A percentile compares a stretch with the other conserved stretches of the same genome.
Evolutionary conservation across 345 rosid species (phyloP).

Genomic region (Turnera subulata): DNA sequence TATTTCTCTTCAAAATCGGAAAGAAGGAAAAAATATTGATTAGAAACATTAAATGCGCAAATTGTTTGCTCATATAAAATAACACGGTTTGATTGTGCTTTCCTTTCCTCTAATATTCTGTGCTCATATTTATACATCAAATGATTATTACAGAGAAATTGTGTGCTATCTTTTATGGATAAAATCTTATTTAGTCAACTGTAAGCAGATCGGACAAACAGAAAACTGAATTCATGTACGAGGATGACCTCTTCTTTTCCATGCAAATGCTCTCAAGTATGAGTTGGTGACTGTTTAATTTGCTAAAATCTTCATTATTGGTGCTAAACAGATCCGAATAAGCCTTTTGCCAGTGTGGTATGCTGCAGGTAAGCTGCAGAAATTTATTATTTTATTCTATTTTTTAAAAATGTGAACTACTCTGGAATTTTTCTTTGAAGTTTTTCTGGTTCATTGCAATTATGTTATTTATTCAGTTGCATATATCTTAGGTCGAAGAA

Average conservation of each 20-base stretch:
- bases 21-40: no score
- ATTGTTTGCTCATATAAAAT: no score
- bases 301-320: slow-evolving; percentile 10
- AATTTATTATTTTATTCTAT: not conserved
- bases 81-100: no score
- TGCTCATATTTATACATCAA: no score
- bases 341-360: slow-evolving; percentile 64
- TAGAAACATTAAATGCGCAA: no score
- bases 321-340: slow-evolving; percentile 48
- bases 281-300: slow-evolving; percentile 17
- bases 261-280: not conserved
- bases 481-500: slow-evolving; percentile 48
- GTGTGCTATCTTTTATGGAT: no score
- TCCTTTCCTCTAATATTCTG: no score
- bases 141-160: no score
- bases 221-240: no score
- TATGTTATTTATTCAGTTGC: slow-evolving; percentile 9
- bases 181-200: not conserved
- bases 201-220: not conserved
- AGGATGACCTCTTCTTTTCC: not conserved
- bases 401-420: not conserved
- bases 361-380: slow-evolving; percentile 51
- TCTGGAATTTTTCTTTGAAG: not conserved
- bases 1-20: no score
- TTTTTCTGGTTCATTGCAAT: not conserved